Conservation (phyloP, 768 basidiomycete species). For the Suillus subluteus region DNA sequence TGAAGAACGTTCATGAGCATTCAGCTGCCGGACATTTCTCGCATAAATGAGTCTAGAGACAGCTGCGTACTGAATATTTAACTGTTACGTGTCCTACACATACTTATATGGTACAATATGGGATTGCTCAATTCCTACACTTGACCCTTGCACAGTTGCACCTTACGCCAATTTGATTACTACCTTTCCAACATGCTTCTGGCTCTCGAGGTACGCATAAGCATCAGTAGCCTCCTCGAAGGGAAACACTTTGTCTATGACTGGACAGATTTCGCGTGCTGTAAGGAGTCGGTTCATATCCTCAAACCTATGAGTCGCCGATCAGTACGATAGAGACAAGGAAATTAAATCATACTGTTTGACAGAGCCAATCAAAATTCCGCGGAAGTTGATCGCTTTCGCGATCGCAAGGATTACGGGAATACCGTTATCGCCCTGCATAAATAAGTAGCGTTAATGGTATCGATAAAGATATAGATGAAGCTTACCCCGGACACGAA, state of each 20-base stretch:
- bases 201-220: constrained; percentile 54
- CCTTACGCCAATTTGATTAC: constrained; percentile 47
- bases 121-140: not conserved
- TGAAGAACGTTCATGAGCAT: not conserved
- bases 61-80: not conserved
- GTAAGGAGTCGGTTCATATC: constrained; percentile 54
- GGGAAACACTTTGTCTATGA: constrained; percentile 59
- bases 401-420: constrained; percentile 40
- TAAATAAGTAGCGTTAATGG: not conserved
- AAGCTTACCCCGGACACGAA: constrained; percentile 45
- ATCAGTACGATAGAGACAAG: not conserved
- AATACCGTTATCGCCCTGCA: constrained; percentile 29
- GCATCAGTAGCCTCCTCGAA: constrained; percentile 59
- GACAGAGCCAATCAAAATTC: constrained; percentile 60
- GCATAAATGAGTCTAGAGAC: not conserved
- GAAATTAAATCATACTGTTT: constrained; percentile 46
- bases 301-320: constrained; percentile 43
- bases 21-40: not conserved
- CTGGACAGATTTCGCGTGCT: constrained; percentile 49
- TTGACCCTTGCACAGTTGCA: not conserved
- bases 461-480: not conserved
- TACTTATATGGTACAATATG: not conserved
- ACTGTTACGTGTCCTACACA: not conserved
- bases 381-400: constrained; percentile 48
- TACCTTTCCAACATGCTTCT: constrained; percentile 65